These are phyloP conservation scores for Lagenaria siceraria DNA, from an alignment of 306 rosid species.

Conservation along the genomic window DNA sequence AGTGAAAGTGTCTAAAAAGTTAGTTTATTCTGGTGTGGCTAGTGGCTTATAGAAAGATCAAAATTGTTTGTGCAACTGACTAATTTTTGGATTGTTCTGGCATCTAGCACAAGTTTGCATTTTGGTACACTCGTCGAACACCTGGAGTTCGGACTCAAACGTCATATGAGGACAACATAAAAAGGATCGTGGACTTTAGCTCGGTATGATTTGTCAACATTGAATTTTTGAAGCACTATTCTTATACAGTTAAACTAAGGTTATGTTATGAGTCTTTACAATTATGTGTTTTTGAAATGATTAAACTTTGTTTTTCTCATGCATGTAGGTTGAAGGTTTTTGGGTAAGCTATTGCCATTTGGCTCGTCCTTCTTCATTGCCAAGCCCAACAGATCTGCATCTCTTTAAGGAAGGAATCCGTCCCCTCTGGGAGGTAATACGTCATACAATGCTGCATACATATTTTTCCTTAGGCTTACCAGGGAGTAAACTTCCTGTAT, in stretches of 20 bases:
- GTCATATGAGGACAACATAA: slow-evolving; percentile 84
- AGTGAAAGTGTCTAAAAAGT: not conserved
- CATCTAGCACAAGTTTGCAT: slow-evolving; percentile 57
- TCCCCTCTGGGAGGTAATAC: slow-evolving; percentile 86
- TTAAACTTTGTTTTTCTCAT: not conserved
- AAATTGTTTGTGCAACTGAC: not conserved
- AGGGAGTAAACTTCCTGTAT: not conserved
- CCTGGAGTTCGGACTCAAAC: slow-evolving; percentile 72
- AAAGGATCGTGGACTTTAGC: slow-evolving; percentile 79
- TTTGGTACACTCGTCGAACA: slow-evolving; percentile 94
- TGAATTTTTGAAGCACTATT: not conserved
- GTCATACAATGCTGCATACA: not conserved
- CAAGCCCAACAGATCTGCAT: slow-evolving; percentile 92
- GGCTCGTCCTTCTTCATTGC: slow-evolving; percentile 71
- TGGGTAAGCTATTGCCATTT: slow-evolving; percentile 90
- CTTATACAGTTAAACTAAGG: not conserved
- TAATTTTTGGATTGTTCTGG: slow-evolving; percentile 6
- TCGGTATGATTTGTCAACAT: slow-evolving; percentile 34
- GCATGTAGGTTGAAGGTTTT: slow-evolving; percentile 71
- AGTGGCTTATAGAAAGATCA: not conserved
- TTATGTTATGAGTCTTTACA: not conserved
- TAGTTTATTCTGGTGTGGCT: not conserved
- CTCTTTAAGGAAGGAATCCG: slow-evolving; percentile 94
- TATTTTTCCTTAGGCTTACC: not conserved
- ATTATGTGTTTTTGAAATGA: not conserved